phyloP scores from a whole-genome alignment of 768 basidiomycete species.

The Calocybe cyanea region DNA sequence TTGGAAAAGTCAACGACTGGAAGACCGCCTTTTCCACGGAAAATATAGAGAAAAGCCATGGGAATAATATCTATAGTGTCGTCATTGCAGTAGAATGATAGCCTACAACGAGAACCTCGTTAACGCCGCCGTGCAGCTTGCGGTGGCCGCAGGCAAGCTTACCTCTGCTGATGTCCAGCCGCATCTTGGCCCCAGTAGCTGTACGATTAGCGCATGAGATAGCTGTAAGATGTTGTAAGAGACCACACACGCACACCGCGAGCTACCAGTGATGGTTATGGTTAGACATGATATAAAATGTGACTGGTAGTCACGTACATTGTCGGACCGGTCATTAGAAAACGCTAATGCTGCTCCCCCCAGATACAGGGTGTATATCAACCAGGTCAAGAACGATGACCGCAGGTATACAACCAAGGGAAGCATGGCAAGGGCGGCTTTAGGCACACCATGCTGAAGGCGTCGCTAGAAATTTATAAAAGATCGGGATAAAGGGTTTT shows the following conservation, averaged over 20 bases:
- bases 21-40: slow-evolving; percentile 56
- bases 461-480: slow-evolving; percentile 11
- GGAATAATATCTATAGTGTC: slow-evolving; percentile 60
- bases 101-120: slow-evolving; percentile 18
- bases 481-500: slow-evolving; percentile 6
- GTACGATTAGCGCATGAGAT: neutral
- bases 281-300: neutral
- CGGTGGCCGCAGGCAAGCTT: neutral
- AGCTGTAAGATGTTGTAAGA: neutral
- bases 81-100: slow-evolving; percentile 63
- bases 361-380: slow-evolving; percentile 10
- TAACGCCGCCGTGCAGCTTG: neutral
- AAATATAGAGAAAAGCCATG: slow-evolving; percentile 55
- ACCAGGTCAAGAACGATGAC: slow-evolving; percentile 12
- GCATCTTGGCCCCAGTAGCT: slow-evolving; percentile 43
- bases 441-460: neutral
- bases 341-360: slow-evolving; percentile 23
- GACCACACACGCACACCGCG: slow-evolving; percentile 27
- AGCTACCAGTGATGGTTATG: slow-evolving; percentile 22
- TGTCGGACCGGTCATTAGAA: slow-evolving; percentile 32
- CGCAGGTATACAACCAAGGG: slow-evolving; percentile 7
- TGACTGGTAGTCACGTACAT: slow-evolving; percentile 21
- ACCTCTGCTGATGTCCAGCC: slow-evolving; percentile 35
- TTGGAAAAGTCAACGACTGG: slow-evolving; percentile 63
- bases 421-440: slow-evolving; percentile 11